Evolutionary conservation across 768 basidiomycete genomes (phyloP), one percentile per base, ranked within the genome.

Genomic region (Agaricus subrufescens): DNA sequence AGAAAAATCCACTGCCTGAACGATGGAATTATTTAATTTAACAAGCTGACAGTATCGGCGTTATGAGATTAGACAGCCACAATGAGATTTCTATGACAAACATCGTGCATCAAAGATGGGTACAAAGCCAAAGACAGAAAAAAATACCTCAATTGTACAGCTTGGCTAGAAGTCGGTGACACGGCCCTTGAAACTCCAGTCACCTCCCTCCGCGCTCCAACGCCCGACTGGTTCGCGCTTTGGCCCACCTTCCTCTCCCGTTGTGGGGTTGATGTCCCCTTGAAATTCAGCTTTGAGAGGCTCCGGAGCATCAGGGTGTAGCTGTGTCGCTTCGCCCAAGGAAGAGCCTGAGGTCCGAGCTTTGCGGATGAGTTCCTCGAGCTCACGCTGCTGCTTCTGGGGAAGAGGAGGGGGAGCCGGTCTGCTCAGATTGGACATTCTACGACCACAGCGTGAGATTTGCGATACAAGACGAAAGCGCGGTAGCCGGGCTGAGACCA

Each of bases 151-250:
- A 34, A 34, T 7, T 8, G 11, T 34, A 34, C 34, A 34, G 34
- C 34, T 34, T 26, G 47, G 37, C 65, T 67, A 94, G 70, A 94
- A 94, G 73, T 94, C 92, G 19, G 90, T 89, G 27, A 91, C 91
- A 25, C 91, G 77, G 10, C 93, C 93, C 63, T 90, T 91, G 73
- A 87, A 91, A 62, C 91, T 94, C 93, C 93, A 95, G 65, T 94
- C 93, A 2, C 88, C 87, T 45, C 78, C 76, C 54, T 73, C 73
- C 50, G 70, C 70, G 15, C 72, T 73, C 83, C 84, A 86, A 50
- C 73, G 78, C 37, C 72, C 66, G 9, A 94, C 80, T 12, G 94
- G 94, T 66, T 96, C 94, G 30, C 75, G 78, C 74, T 94, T 95
- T 23, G 94, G 94, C 0, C 94, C 94, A 0, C 90, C 91, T 46